Evolutionary conservation across 73 alveolate genomes (phyloP).

Genomic region (Symbiodinium natans): DNA sequence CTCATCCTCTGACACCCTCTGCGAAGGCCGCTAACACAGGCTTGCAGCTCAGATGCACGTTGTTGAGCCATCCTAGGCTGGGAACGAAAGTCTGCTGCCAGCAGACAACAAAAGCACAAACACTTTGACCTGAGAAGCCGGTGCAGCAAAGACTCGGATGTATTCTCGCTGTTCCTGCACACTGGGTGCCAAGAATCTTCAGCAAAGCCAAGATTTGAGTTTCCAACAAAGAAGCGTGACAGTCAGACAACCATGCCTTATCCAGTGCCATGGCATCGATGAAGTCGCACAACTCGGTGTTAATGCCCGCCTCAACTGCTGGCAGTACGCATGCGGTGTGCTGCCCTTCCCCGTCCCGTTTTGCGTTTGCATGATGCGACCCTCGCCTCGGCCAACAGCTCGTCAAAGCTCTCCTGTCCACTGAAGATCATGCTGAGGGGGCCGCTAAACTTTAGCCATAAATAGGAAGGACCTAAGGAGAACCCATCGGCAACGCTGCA

Average conservation of each 20-base stretch:
- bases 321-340: background rate
- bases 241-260: background rate
- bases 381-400: conserved; percentile 74
- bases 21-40: too few relatives aligned
- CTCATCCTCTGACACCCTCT: too few relatives aligned
- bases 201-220: background rate
- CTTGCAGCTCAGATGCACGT: background rate
- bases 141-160: conserved; percentile 6
- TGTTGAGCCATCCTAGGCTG: conserved; percentile 43
- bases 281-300: conserved; percentile 57
- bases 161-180: conserved; percentile 62
- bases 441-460: too few relatives aligned
- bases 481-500: background rate
- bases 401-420: conserved; percentile 60
- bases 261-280: conserved; percentile 73
- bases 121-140: background rate
- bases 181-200: background rate
- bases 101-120: too few relatives aligned
- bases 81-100: too few relatives aligned
- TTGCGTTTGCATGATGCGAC: too few relatives aligned
- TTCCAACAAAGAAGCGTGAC: background rate
- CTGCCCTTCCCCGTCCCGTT: background rate
- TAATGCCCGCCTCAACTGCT: conserved; percentile 20
- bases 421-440: background rate
- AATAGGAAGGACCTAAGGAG: too few relatives aligned